These are phyloP conservation scores for Camellia lanceoleosa DNA, from an alignment of 148 eudicot genomes.

Conservation along the genomic window DNA sequence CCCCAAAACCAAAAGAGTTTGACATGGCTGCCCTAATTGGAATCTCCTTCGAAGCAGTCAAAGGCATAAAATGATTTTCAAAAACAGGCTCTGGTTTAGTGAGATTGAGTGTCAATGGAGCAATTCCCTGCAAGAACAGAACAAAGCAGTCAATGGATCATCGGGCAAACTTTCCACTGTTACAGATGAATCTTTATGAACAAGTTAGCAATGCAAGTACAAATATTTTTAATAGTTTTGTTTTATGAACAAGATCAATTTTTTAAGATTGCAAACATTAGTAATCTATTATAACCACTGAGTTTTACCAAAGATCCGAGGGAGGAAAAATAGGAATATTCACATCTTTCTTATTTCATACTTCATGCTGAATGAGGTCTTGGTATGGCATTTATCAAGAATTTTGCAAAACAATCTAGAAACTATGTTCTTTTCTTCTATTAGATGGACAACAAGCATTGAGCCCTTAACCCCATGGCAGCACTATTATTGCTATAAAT, in stretches of 20 bases:
- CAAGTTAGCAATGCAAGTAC: background rate
- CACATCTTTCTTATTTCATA: background rate
- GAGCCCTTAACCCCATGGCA: background rate
- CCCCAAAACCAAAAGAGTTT: constrained; percentile 96
- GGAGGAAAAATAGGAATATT: background rate
- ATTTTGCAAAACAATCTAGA: background rate
- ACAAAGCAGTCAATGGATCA: background rate
- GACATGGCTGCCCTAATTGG: constrained; percentile 66
- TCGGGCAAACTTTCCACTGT: background rate
- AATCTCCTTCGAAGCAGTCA: constrained; percentile 59
- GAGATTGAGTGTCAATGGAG: constrained; percentile 80
- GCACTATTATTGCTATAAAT: background rate
- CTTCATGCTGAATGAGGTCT: background rate
- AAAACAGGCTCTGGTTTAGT: constrained; percentile 73
- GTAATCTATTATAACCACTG: background rate
- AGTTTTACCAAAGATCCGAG: too few species aligned
- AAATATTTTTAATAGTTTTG: background rate
- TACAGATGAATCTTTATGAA: background rate
- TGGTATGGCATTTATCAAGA: background rate
- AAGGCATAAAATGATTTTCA: constrained; percentile 58
- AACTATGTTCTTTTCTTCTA: background rate
- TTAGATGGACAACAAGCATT: background rate
- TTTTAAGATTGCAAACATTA: background rate
- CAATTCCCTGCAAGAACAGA: constrained; percentile 60
- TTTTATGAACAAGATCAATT: background rate